phyloP scores from a whole-genome alignment of 257 asterid species.

The Solanum neorickii region DNA sequence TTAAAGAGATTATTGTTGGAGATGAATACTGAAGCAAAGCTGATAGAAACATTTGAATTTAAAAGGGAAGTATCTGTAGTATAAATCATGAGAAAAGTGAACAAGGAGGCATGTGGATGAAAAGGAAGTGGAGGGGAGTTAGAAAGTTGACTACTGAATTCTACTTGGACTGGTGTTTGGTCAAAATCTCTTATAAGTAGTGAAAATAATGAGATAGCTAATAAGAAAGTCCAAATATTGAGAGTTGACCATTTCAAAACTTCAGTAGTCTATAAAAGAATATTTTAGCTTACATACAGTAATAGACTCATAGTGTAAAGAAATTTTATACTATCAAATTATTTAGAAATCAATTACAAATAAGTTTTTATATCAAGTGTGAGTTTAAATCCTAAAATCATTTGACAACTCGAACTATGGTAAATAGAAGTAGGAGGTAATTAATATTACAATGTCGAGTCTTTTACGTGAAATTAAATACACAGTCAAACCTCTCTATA shows the following conservation, averaged over 20 bases:
- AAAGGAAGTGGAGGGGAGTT: neutral
- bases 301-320: neutral
- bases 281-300: neutral
- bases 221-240: neutral
- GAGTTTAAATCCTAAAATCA: neutral
- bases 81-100: neutral
- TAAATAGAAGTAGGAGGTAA: neutral
- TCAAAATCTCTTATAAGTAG: slow-evolving; percentile 3
- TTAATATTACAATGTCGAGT: neutral
- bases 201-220: neutral
- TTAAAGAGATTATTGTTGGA: too few species aligned
- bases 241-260: slow-evolving; percentile 41
- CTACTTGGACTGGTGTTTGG: slow-evolving; percentile 14
- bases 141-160: slow-evolving; percentile 42
- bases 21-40: too few species aligned
- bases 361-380: neutral
- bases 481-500: neutral
- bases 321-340: neutral
- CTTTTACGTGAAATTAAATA: neutral
- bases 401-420: neutral
- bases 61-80: too few species aligned
- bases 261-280: neutral
- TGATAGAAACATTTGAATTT: too few species aligned
- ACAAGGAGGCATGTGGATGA: slow-evolving; percentile 26
- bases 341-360: neutral